Evolutionary conservation across 202 grass and related monocot species (phyloP), one percentile per base, ranked within the genome.

Genomic region (Carex arenaria): DNA sequence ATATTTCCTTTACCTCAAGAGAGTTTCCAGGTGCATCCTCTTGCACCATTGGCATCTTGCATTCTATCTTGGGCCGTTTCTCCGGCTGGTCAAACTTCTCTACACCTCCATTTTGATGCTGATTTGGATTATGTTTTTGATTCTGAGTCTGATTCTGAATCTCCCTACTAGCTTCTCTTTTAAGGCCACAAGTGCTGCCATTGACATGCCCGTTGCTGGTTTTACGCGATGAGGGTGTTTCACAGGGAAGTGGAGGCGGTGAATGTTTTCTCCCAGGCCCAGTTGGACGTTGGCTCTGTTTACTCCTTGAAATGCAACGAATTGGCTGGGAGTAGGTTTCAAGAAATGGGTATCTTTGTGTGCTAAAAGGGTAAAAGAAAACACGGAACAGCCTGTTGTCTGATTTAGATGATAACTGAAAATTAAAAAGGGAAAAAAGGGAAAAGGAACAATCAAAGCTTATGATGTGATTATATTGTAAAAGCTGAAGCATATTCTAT

Each of bases 371-470:
- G 52, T 83, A 90, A 86, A 98, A 95, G 78, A 83, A 87, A 90
- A 95, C 86, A 81, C 89, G 88, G 79, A 98, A 98, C 42, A 98
- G 83, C 91, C 94, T 92, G 83, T 98, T 93, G 85, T 98, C 96
- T 31, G 82, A 98, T 93, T 98, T 98, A 51, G 96, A 98, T 86
- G 96, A 95, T 47, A 98, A 85, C 93, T 95, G 93, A 28, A 86
- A 88, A 64, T 83, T 73, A 43, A 18, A 83, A 9, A 31, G 30
- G 52, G n/a, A 51, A 43, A 43, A 53, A 53, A 51, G 9, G 10
- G 59, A 54, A 82, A 65, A 51, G 13, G 15, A 34, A 26, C 63
- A 82, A 82, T 82, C 42, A 82, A 82, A 23, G 45, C 26, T 34
- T 47, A 81, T 64, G 22, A 81, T 64, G 38, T 36, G n/a, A 80